A percentile compares a stretch with the other conserved stretches of the same genome.
These are phyloP conservation scores for Aspergillus versicolor DNA, from an alignment of 2,329 filamentous ascomycete species.

Conservation along the genomic window DNA sequence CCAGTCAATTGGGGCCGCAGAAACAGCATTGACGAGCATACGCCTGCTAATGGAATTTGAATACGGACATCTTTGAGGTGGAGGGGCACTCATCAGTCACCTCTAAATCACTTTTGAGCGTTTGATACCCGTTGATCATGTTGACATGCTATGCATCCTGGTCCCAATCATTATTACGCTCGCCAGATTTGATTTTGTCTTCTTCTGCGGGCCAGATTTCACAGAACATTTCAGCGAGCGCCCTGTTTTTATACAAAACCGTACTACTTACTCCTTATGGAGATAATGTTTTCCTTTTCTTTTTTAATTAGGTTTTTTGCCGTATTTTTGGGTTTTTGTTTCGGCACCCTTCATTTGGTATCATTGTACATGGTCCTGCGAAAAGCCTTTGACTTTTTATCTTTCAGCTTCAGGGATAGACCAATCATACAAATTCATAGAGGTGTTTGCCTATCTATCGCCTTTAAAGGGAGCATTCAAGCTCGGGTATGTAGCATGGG, in stretches of 20 bases:
- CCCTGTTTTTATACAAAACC: slow-evolving; percentile 2
- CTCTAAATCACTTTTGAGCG: slow-evolving; percentile 10
- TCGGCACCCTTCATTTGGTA: not conserved
- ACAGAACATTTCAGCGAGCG: slow-evolving; percentile 3
- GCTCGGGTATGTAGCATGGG: too few species aligned
- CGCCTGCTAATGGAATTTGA: slow-evolving; percentile 22
- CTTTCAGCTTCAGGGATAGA: not conserved
- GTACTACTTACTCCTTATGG: not conserved
- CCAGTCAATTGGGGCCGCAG: slow-evolving; percentile 87
- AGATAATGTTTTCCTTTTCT: not conserved
- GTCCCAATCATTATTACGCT: slow-evolving; percentile 7
- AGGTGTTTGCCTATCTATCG: not conserved
- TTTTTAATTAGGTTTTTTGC: not conserved
- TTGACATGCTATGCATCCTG: slow-evolving; percentile 13
- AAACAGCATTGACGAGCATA: slow-evolving; percentile 66
- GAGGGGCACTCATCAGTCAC: slow-evolving; percentile 7
- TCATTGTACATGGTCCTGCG: not conserved
- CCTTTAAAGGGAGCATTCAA: too few species aligned
- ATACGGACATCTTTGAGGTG: not conserved
- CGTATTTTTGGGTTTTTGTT: not conserved
- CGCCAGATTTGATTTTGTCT: slow-evolving; percentile 6
- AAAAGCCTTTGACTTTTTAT: slow-evolving; percentile 2
- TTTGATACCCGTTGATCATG: slow-evolving; percentile 23
- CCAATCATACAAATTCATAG: not conserved
- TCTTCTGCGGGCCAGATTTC: slow-evolving; percentile 7